phyloP scores from a whole-genome alignment of 306 rosid species.

The Trifolium dubium region DNA sequence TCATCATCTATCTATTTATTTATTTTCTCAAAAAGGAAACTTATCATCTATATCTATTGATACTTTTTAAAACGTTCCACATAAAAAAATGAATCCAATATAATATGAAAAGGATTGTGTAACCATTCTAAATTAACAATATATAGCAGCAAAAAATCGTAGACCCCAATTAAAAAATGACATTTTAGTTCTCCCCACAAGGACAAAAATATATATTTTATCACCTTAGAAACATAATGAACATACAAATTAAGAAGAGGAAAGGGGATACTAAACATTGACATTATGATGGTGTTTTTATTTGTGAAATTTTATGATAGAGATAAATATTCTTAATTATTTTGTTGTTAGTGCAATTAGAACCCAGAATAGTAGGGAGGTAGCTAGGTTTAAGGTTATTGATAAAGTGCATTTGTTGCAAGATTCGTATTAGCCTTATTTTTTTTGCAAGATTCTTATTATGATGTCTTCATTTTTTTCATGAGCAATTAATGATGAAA shows the following conservation, averaged over 20 bases:
- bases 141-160: neutral
- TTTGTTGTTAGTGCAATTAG: constrained; percentile 10
- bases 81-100: neutral
- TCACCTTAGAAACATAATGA: constrained; percentile 2
- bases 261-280: no score
- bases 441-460: neutral
- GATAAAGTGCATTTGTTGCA: constrained; percentile 34
- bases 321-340: constrained; percentile 1
- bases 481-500: constrained; percentile 28
- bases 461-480: constrained; percentile 19
- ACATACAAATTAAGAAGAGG: no score
- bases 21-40: no score
- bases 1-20: neutral
- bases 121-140: neutral
- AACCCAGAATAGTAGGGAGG: neutral
- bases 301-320: neutral
- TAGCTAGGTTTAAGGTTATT: constrained; percentile 39
- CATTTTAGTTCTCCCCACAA: neutral
- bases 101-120: neutral
- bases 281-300: constrained; percentile 12
- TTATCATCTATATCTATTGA: neutral
- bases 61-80: neutral
- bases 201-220: neutral
- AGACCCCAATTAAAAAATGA: neutral
- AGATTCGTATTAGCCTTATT: no score